Percentiles rank a stretch among this genome's conserved stretches.
Evolutionary conservation across 148 eudicot genomes (phyloP).

Genomic region (Vaccinium corymbosum): DNA sequence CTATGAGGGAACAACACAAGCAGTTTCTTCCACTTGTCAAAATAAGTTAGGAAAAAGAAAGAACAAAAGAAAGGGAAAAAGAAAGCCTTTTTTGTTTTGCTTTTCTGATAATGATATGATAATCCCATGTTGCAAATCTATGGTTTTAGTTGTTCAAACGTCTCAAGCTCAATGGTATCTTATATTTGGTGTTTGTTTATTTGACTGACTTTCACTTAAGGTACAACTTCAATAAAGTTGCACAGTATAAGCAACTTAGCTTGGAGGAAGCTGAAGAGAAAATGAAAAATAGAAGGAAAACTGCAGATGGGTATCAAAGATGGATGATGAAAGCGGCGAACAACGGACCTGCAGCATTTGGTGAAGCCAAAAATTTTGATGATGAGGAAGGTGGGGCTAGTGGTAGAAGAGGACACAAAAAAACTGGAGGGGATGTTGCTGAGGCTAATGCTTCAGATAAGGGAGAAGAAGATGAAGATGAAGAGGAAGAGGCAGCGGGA

Average conservation of each 20-base stretch:
- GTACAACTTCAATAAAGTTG: conserved; percentile 95
- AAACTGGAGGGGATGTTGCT: conserved; percentile 52
- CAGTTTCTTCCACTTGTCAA: neutral
- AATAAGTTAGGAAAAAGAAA: neutral
- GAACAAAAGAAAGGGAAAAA: neutral
- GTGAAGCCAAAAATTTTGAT: conserved; percentile 54
- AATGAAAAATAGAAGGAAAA: conserved; percentile 89
- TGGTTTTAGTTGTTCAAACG: neutral
- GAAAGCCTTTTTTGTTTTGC: neutral
- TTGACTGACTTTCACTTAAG: conserved; percentile 27
- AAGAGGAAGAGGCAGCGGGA: conserved; percentile 67
- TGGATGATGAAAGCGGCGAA: conserved; percentile 99
- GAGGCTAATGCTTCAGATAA: conserved; percentile 64
- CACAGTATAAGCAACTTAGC: conserved; percentile 94
- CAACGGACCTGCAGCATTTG: conserved; percentile 81
- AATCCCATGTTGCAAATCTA: neutral
- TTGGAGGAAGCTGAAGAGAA: conserved; percentile 98
- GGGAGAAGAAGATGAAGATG: conserved; percentile 88
- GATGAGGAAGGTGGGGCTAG: conserved; percentile 47
- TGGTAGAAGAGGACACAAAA: conserved; percentile 71
- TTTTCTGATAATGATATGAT: neutral
- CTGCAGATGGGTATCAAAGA: conserved; percentile 87
- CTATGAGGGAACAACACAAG: neutral
- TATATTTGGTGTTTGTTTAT: neutral
- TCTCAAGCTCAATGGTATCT: neutral